These are phyloP conservation scores for Elsinoe perseae DNA, from an alignment of 2,329 filamentous ascomycete genomes.

Conservation along the genomic window DNA sequence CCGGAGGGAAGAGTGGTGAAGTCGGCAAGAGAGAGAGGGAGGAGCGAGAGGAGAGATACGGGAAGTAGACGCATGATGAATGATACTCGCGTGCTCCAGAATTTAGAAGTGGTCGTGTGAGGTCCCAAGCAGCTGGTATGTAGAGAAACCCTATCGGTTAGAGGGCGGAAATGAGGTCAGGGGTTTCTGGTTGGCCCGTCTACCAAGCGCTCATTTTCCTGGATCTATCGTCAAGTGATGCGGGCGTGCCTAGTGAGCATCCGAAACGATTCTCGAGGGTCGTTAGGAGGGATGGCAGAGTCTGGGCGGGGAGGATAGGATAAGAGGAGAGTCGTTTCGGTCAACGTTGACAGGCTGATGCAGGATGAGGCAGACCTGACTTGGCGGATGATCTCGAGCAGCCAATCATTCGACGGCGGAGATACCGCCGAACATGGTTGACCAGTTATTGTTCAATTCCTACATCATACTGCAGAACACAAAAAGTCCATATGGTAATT, in stretches of 20 bases:
- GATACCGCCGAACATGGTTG: neutral
- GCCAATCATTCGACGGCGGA: neutral
- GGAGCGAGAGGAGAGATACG: neutral
- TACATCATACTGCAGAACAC: neutral
- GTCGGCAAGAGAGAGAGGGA: neutral
- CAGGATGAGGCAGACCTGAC: constrained; percentile 11
- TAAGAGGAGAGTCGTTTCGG: neutral
- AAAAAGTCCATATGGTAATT: neutral
- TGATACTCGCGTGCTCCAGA: neutral
- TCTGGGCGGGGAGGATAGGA: neutral
- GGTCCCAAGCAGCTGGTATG: neutral
- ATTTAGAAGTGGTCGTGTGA: neutral
- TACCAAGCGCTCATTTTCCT: neutral
- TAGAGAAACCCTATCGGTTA: neutral
- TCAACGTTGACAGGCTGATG: constrained; percentile 8
- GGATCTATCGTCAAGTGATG: neutral
- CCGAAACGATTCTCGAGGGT: neutral
- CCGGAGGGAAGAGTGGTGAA: constrained; percentile 10
- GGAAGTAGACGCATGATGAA: neutral
- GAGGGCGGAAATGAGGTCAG: neutral
- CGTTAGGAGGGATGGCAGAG: neutral
- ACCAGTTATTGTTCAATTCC: neutral
- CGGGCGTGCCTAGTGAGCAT: neutral
- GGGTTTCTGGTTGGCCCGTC: constrained; percentile 1
- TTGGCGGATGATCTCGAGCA: neutral